Percentiles rank a stretch among this genome's conserved stretches.
These are phyloP conservation scores for Mollisiaceae sp. DNA, from an alignment of 2,329 filamentous ascomycete genomes.

Conservation along the genomic window DNA sequence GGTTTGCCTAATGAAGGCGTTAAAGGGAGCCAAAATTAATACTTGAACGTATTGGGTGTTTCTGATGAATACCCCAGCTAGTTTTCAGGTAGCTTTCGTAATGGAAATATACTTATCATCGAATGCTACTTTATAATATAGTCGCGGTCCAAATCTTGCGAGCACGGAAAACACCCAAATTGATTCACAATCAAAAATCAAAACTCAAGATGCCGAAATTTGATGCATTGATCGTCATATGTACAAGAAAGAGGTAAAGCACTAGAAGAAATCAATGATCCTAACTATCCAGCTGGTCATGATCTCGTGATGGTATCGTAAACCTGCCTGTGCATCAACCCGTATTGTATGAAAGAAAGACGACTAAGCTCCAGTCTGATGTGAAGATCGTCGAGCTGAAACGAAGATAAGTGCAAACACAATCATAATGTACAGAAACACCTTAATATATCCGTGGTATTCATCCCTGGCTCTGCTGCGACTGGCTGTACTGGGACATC, in stretches of 20 bases:
- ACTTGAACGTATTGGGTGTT: too few species aligned
- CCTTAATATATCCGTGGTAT: background rate
- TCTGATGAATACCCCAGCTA: too few species aligned
- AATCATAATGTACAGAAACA: constrained; percentile 11
- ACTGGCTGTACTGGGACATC: constrained; percentile 25
- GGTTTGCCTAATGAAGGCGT: too few species aligned
- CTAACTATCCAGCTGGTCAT: constrained; percentile 32
- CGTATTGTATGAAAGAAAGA: constrained; percentile 5
- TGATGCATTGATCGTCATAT: constrained; percentile 9
- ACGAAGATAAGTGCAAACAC: constrained; percentile 5
- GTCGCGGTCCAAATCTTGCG: too few species aligned
- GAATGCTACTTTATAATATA: too few species aligned
- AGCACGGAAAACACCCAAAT: background rate
- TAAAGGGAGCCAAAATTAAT: too few species aligned
- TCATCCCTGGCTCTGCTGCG: constrained; percentile 1
- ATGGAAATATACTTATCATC: too few species aligned
- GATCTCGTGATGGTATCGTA: constrained; percentile 36
- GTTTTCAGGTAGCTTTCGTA: too few species aligned
- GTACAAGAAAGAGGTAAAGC: constrained; percentile 15
- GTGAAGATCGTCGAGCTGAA: background rate
- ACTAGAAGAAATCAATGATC: constrained; percentile 28
- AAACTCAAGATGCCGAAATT: background rate
- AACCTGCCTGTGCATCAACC: constrained; percentile 12
- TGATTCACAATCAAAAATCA: background rate
- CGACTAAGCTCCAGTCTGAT: too few species aligned